Conservation (phyloP, 352 stramenopile genomes). For the Globisporangium camurandrum region DNA sequence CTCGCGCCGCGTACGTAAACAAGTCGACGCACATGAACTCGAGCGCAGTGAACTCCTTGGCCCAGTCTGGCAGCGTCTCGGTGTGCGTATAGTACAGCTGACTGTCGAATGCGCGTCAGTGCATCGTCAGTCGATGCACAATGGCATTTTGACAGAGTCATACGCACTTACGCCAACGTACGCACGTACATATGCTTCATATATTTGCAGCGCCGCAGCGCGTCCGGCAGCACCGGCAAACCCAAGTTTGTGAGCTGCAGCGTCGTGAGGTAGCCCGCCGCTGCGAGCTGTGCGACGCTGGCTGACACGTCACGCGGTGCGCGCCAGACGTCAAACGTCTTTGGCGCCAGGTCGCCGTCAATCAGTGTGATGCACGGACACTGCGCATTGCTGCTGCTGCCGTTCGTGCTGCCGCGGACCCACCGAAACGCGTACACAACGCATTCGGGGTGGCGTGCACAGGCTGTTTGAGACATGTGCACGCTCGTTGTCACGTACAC, state of each 20-base stretch:
- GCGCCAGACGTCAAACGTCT: neutral
- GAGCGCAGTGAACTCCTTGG: slow-evolving; percentile 22
- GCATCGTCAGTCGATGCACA: neutral
- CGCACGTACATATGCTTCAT: slow-evolving; percentile 22
- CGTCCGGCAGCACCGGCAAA: slow-evolving; percentile 15
- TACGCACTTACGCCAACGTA: neutral
- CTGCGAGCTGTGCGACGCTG: neutral
- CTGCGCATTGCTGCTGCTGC: slow-evolving; percentile 5
- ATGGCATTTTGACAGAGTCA: neutral
- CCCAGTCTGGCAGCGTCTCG: slow-evolving; percentile 21
- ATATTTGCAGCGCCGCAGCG: slow-evolving; percentile 17
- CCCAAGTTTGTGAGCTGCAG: slow-evolving; percentile 27
- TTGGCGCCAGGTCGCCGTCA: slow-evolving; percentile 9
- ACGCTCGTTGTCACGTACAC: slow-evolving; percentile 1
- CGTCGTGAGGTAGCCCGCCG: slow-evolving; percentile 3
- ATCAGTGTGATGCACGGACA: slow-evolving; percentile 6
- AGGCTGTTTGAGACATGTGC: neutral
- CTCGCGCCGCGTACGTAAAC: neutral
- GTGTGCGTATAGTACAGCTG: slow-evolving; percentile 32
- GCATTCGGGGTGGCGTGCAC: slow-evolving; percentile 2
- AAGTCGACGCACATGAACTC: slow-evolving; percentile 20
- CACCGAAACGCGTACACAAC: neutral
- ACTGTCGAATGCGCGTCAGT: slow-evolving; percentile 6
- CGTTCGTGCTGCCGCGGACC: slow-evolving; percentile 1
- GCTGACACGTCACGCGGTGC: neutral